These are phyloP conservation scores for Aspergillus conjunctus DNA, from an alignment of 495 filamentous ascomycete genomes.

Conservation along the genomic window DNA sequence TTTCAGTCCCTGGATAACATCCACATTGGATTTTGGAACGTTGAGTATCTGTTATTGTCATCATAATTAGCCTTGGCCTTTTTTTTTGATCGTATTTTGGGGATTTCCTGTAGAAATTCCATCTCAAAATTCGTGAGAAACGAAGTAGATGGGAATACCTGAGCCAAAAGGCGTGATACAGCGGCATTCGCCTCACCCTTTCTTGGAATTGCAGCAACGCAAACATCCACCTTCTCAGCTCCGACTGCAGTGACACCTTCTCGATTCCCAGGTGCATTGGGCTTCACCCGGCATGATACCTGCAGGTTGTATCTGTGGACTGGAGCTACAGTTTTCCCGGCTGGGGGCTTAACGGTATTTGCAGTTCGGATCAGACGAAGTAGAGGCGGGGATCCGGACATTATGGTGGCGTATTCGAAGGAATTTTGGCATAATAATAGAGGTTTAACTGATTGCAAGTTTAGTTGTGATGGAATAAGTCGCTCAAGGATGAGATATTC, in stretches of 20 bases:
- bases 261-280: constrained; percentile 60
- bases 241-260: constrained; percentile 59
- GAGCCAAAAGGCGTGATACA: constrained; percentile 62
- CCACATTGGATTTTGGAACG: constrained; percentile 63
- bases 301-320: constrained; percentile 36
- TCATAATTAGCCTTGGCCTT: constrained; percentile 6
- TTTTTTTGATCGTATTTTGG: not conserved
- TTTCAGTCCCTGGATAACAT: constrained; percentile 64
- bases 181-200: constrained; percentile 70
- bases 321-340: constrained; percentile 10
- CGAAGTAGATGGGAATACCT: constrained; percentile 43
- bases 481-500: too few species aligned
- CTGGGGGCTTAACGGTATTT: constrained; percentile 6
- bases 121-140: not conserved
- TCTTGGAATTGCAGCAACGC: constrained; percentile 61
- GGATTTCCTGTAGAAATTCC: not conserved
- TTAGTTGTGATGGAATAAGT: too few species aligned
- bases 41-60: constrained; percentile 47
- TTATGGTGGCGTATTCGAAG: not conserved
- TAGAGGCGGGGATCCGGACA: constrained; percentile 4
- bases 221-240: constrained; percentile 58
- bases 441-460: too few species aligned
- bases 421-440: too few species aligned
- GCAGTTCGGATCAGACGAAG: constrained; percentile 31
- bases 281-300: constrained; percentile 63